Evolutionary conservation across 352 stramenopile species (phyloP).

Genomic region (Blastocystis hominis): DNA sequence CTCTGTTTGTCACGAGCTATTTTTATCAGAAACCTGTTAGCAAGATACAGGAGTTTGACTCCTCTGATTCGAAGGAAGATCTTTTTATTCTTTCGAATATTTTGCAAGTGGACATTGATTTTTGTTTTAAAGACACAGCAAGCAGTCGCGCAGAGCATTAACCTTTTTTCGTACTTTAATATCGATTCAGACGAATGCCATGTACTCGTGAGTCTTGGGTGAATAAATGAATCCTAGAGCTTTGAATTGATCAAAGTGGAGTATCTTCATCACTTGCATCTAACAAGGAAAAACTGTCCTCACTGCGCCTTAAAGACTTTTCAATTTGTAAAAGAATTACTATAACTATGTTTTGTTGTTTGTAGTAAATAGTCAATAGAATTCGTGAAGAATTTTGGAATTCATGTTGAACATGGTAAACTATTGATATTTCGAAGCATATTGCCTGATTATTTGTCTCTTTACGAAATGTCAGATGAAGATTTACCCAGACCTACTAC

Average conservation of each 20-base stretch:
- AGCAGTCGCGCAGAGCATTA: no score
- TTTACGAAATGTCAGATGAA: constrained; percentile 24
- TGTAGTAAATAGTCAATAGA: no score
- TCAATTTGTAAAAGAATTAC: no score
- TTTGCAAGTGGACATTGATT: not conserved
- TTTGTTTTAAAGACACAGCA: no score
- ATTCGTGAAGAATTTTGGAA: no score
- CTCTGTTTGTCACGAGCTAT: not conserved
- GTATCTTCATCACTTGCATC: not conserved
- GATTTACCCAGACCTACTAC: not conserved
- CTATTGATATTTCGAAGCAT: not conserved
- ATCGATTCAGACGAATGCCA: not conserved
- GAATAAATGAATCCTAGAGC: not conserved
- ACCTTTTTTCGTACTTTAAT: not conserved
- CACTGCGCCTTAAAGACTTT: not conserved
- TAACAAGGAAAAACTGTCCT: not conserved
- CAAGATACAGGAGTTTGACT: not conserved
- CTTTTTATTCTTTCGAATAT: not conserved
- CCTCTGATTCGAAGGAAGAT: not conserved
- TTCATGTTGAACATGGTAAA: not conserved
- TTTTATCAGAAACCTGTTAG: not conserved
- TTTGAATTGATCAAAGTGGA: not conserved
- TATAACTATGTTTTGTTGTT: no score
- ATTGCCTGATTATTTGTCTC: not conserved
- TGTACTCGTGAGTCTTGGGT: not conserved